Base-by-base conservation (phyloP, 352 stramenopile genomes). In the Globisporangium barbulae region DNA sequence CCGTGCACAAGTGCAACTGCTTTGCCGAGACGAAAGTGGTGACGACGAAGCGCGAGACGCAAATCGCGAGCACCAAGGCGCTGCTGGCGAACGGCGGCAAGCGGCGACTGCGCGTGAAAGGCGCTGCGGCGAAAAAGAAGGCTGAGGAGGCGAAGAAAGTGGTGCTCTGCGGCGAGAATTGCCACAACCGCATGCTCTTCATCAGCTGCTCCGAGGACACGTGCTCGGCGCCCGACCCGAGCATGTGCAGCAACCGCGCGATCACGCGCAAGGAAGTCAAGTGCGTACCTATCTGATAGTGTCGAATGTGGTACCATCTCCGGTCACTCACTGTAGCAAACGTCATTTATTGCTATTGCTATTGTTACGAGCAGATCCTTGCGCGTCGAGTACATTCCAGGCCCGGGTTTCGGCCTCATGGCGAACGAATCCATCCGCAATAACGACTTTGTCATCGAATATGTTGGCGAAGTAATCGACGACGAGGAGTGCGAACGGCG, bases 401-500 rank as follows among this genome's bases (percentile, higher is more conserved):
- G 89, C 1, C 91, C 90, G 48, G 93, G 93, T 50, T 98, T 96
- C 74, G 93, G 93, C 30, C 79, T 98, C 10, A 73, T 97, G 25
- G 76, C 87, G 5, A 76, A 93, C 13, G 85, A 96, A 37, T 61
- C 64, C 35, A 89, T 98, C 10, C 70, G 84, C n/a, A 74, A 81
- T 0, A 82, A 83, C 28, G 84, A 95, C 53, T 91, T 98, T 21
- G 81, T 98, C n/a, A 89, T 96, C 69, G 93, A 98, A 73, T 98
- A 98, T 71, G 83, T 97, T 2, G 93, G 93, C 22, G 91, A 98
- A 78, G 86, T 98, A 19, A 96, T 98, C 68, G 85, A 97, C 62
- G 89, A 97, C 61, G 68, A 81, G 45, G 88, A 97, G 67, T 88
- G 75, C 65, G 79, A 85, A 53, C 74, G 78, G 8, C 80, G 82